These are phyloP conservation scores for Phytomonas serpens DNA, from an alignment of 208 protist genomes.

Conservation along the genomic window DNA sequence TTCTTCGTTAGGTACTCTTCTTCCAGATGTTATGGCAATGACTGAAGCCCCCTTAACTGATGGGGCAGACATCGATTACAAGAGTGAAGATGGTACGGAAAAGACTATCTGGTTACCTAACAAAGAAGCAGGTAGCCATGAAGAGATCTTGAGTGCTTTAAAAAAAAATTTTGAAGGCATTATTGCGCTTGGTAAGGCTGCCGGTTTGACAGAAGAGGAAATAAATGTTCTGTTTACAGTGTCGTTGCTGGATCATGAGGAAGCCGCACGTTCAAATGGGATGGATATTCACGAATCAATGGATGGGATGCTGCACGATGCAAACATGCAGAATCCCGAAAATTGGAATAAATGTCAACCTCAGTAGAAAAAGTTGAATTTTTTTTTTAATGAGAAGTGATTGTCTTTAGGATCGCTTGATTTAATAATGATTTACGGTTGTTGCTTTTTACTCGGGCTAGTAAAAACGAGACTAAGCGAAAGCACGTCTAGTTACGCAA, in stretches of 20 bases:
- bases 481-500: not conserved
- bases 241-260: constrained; percentile 17
- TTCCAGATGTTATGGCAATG: constrained; percentile 23
- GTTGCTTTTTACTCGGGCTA: not conserved
- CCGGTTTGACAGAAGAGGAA: constrained; percentile 26
- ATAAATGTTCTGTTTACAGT: constrained; percentile 23
- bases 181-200: constrained; percentile 30
- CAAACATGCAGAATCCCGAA: not conserved
- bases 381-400: not conserved
- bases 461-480: not conserved
- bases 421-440: not conserved
- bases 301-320: not conserved
- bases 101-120: not conserved
- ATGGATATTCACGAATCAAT: not conserved
- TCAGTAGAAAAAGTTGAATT: constrained; percentile 1
- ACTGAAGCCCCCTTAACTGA: constrained; percentile 22
- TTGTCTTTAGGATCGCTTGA: not conserved
- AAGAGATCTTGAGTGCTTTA: constrained; percentile 14
- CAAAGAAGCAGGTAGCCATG: constrained; percentile 4
- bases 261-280: not conserved
- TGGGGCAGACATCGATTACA: constrained; percentile 16
- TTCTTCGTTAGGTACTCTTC: constrained; percentile 16
- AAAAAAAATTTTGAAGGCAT: constrained; percentile 39
- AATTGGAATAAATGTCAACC: not conserved
- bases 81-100: constrained; percentile 13